Base-by-base conservation (phyloP, 805 yeast genomes). In the Ogataea henricii region DNA sequence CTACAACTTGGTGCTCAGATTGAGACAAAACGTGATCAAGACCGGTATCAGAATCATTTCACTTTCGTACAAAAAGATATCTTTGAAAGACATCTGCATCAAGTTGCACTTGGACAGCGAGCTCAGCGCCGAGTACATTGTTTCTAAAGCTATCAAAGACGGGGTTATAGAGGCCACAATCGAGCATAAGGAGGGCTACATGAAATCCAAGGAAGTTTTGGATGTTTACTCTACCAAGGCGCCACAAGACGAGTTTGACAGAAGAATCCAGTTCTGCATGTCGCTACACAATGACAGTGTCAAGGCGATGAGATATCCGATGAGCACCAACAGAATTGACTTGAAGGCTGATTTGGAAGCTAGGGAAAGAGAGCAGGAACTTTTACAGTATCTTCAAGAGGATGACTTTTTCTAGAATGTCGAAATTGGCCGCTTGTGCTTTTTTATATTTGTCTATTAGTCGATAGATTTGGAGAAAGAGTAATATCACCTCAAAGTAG, bases 21-120 rank as follows among this genome's bases (percentile, higher is more conserved):
- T 94, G 63, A 87, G 97, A 66, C 96, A 96, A 64, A 94, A 92
- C 66, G 99, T 94, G 52, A 94, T 94, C 70, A 94, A 92, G 71
- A 91, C 99, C 1, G 99, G 99, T 63, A 89, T 94, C 52, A 81
- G 98, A 67, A 87, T 89, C 61, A 89, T 94, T 62, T 88, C 96
- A 10, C 73, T 94, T 60, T 84, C 97, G 6, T 94, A 94, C 72
- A 87, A 94, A 51, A 84, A 82, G 65, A 94, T 94, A 52, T 88
- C 97, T 3, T 77, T 94, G 60, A 87, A 86, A 67, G 99, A 94
- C 64, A 90, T 94, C 48, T 94, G 99, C 68, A 79, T 94, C 60
- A 89, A 92, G 64, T 79, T 94, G 64, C 90, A 87, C 58, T 78
- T 94, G 53, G 99, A 92, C 61, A 84, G 91, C 41, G 99, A 94